Percentiles rank a stretch among this genome's conserved stretches.
These are phyloP conservation scores for Physaria fendleri DNA, from an alignment of 345 rosid genomes.

Conservation along the genomic window DNA sequence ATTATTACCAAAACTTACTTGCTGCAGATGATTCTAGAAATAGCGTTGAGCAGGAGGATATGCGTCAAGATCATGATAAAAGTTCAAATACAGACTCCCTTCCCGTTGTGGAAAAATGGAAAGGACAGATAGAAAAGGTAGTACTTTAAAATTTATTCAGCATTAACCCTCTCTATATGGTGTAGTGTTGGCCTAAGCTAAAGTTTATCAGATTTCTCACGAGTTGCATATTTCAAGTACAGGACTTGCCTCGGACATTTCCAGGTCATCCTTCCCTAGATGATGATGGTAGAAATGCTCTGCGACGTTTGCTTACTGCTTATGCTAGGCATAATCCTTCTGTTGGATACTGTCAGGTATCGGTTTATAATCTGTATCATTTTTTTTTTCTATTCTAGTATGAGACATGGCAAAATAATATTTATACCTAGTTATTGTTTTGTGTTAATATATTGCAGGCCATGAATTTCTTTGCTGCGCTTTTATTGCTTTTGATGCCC, in stretches of 20 bases:
- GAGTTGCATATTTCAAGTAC: conserved; percentile 31
- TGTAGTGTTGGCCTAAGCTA: conserved; percentile 17
- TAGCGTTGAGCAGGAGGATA: conserved; percentile 33
- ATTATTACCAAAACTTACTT: conserved; percentile 75
- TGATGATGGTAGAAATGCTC: conserved; percentile 95
- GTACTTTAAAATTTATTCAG: too few relatives aligned
- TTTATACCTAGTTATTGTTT: background rate
- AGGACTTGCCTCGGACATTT: conserved; percentile 99
- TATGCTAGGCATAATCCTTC: conserved; percentile 99
- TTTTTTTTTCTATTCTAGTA: background rate
- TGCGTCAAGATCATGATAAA: conserved; percentile 34
- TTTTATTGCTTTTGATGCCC: conserved; percentile 95
- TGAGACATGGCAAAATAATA: background rate
- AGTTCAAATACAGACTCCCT: conserved; percentile 39
- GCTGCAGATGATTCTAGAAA: conserved; percentile 48
- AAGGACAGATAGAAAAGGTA: conserved; percentile 99
- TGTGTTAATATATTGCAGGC: conserved; percentile 54
- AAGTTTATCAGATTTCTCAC: conserved; percentile 11
- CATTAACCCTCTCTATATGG: too few relatives aligned
- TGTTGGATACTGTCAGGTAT: conserved; percentile 99
- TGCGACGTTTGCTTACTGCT: conserved; percentile 96
- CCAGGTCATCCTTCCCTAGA: conserved; percentile 99
- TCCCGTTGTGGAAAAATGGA: conserved; percentile 80
- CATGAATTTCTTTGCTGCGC: conserved; percentile 99
- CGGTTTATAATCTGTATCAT: conserved; percentile 7